Conservation (phyloP, 176 grass and related monocot species). For the Rhipidocladum racemiflorum region DNA sequence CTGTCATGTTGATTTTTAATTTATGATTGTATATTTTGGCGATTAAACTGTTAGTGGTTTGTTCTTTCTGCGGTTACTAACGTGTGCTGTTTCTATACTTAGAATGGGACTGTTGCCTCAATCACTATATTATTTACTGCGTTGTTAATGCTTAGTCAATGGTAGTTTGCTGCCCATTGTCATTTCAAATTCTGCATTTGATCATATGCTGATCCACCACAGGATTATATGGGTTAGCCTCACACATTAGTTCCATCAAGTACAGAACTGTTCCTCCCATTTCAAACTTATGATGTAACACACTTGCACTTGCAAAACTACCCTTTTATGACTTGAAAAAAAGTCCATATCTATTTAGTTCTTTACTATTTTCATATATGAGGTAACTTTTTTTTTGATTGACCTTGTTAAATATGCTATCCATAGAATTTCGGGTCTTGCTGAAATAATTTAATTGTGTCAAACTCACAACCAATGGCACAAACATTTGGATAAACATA, state of each 20-base stretch:
- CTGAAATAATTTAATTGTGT: too few relatives aligned
- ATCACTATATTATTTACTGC: not conserved
- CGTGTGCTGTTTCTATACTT: not conserved
- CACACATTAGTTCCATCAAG: not conserved
- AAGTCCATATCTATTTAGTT: too few relatives aligned
- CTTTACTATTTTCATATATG: too few relatives aligned
- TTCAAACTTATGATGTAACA: not conserved
- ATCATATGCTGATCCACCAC: not conserved
- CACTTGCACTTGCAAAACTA: not conserved
- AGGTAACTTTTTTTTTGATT: too few relatives aligned
- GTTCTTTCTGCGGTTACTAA: not conserved
- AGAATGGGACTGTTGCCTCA: not conserved
- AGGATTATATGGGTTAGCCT: not conserved
- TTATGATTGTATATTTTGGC: not conserved
- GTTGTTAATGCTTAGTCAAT: not conserved
- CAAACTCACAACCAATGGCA: too few relatives aligned
- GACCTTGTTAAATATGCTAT: too few relatives aligned
- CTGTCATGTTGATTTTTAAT: not conserved
- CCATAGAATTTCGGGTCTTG: too few relatives aligned
- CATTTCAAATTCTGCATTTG: not conserved
- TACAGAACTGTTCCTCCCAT: not conserved
- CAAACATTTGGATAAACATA: too few relatives aligned
- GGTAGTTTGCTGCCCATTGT: not conserved
- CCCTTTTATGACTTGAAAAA: not conserved
- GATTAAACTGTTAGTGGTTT: not conserved